Percentiles rank a stretch among this genome's conserved stretches.
phyloP scores from a whole-genome alignment of 2,329 filamentous ascomycete genomes.

The Pseudogymnoascus sp. region DNA sequence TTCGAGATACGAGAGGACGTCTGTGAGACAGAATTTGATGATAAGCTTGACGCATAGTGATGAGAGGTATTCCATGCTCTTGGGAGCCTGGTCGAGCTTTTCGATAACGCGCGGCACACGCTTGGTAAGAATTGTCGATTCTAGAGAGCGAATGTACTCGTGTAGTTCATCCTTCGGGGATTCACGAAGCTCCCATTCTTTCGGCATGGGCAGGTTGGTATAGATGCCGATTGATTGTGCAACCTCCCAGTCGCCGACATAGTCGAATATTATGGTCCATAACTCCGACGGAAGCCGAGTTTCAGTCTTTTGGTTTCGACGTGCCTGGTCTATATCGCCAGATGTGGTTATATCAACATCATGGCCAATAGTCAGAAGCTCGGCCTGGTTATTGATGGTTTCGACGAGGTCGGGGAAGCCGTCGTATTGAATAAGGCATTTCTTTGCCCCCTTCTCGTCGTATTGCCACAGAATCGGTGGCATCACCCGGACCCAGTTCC shows the following conservation, averaged over 20 bases:
- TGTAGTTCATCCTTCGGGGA: constrained; percentile 54
- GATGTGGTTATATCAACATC: constrained; percentile 44
- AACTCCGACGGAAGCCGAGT: constrained; percentile 68
- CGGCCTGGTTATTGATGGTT: constrained; percentile 68
- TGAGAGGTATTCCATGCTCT: constrained; percentile 63
- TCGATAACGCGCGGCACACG: constrained; percentile 63
- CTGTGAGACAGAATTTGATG: constrained; percentile 79
- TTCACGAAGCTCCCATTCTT: constrained; percentile 49
- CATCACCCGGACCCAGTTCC: constrained; percentile 79
- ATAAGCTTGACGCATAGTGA: constrained; percentile 78
- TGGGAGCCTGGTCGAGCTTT: constrained; percentile 62
- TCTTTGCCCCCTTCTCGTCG: constrained; percentile 39
- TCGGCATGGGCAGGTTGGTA: constrained; percentile 65
- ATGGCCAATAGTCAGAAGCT: constrained; percentile 64
- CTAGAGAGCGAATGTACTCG: constrained; percentile 68
- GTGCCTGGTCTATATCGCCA: constrained; percentile 34
- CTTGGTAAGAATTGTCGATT: constrained; percentile 74
- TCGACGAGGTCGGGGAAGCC: constrained; percentile 64
- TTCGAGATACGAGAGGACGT: constrained; percentile 66
- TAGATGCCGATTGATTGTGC: constrained; percentile 74
- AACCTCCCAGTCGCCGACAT: constrained; percentile 83
- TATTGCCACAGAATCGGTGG: constrained; percentile 78
- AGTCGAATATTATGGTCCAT: constrained; percentile 81
- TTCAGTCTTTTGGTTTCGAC: constrained; percentile 32
- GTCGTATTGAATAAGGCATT: constrained; percentile 51